These are phyloP conservation scores for Boletus rubroflammeus DNA, from an alignment of 768 basidiomycete genomes.

Conservation along the genomic window DNA sequence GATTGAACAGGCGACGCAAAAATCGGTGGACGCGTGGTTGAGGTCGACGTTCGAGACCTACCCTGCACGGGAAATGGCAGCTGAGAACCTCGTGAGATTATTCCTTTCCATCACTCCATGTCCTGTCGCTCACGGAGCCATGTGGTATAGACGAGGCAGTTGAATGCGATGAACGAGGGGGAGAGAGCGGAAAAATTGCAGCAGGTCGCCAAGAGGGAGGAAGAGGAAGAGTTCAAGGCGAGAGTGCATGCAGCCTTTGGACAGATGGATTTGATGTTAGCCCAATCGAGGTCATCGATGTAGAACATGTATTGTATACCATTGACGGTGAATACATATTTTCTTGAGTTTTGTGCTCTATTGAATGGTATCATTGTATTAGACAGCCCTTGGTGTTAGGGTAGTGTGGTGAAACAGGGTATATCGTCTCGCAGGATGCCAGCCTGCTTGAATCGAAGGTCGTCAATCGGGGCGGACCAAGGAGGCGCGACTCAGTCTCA, in stretches of 20 bases:
- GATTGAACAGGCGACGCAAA: background rate
- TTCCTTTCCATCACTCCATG: too few relatives aligned
- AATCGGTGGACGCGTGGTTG: conserved; percentile 9
- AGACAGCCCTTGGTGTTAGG: too few relatives aligned
- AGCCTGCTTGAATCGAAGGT: too few relatives aligned
- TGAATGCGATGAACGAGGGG: background rate
- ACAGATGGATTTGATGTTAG: background rate
- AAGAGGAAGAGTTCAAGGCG: background rate
- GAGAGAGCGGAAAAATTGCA: background rate
- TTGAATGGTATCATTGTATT: too few relatives aligned
- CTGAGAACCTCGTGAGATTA: conserved; percentile 2
- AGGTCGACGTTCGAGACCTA: conserved; percentile 4
- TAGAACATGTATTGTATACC: background rate
- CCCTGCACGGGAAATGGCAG: conserved; percentile 1
- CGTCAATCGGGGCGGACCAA: too few relatives aligned
- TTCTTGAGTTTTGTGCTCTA: too few relatives aligned
- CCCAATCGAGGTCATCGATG: background rate
- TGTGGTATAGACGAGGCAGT: background rate
- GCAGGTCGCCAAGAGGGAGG: background rate
- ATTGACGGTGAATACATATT: background rate
- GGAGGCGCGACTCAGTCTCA: too few relatives aligned
- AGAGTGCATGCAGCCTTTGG: background rate
- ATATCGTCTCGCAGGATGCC: too few relatives aligned
- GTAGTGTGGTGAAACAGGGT: too few relatives aligned
- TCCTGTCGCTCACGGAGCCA: background rate